Base-by-base conservation (phyloP, 345 rosid genomes). In the Mangifera indica region DNA sequence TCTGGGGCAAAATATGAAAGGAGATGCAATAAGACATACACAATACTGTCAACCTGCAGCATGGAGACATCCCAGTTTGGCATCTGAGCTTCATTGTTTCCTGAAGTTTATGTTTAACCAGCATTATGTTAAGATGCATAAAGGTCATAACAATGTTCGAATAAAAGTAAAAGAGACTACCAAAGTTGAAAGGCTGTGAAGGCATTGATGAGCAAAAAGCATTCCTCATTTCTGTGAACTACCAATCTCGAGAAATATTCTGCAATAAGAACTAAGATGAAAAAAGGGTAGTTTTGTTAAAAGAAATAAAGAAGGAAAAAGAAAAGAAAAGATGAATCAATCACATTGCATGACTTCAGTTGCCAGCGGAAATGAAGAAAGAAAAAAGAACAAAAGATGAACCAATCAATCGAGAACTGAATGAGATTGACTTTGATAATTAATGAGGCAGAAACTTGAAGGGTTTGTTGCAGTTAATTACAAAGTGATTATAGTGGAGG, bases 11-110 rank as follows among this genome's bases (percentile, higher is more conserved):
- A 18, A 55, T 60, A 21, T 22, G 52, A 61, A 37, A 71, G 49
- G 70, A 57, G 34, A 75, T n/a, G n/a, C 2, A 42, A 49, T 37
- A 69, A 22, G 42, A n/a, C 79, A 60, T 81, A 81, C 88, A 77
- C 32, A 55, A 75, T 74, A 76, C 46, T 69, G 73, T 87, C 87
- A 74, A 76, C 46, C 72, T 70, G 73, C 73, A 70, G 69, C 75
- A 70, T 22, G 60, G 80, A 70, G 45, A 72, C 55, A 9, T 77
- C 84, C 63, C 72, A 46, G 62, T 72, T 75, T 20, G 82, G 77
- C 77, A 70, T 67, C 80, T 76, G 81, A 71, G 70, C 74, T 63
- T 82, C 88, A 70, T 75, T 61, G 66, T 74, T 79, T 65, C 84
- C 89, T 88, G 80, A 6, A 51, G 10, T 53, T 17, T 7, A 24